phyloP scores from a whole-genome alignment of 2,329 filamentous ascomycete species.

The Fusarium sp. region DNA sequence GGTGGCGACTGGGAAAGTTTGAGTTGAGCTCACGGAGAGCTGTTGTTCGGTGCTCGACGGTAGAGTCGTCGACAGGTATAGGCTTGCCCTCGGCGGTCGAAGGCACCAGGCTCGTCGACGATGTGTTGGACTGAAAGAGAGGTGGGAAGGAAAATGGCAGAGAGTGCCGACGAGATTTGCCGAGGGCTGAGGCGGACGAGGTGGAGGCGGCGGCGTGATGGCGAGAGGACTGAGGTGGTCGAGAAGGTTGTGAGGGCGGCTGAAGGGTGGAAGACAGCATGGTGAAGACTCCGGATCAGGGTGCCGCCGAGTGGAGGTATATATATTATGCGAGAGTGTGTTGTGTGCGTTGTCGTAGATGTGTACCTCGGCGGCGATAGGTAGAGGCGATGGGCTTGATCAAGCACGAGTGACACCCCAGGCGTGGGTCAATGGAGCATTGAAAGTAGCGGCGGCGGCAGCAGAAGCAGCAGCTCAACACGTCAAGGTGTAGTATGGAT shows the following conservation, averaged over 20 bases:
- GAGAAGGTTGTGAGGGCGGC: slow-evolving; percentile 30
- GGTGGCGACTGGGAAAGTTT: slow-evolving; percentile 67
- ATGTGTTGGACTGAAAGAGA: slow-evolving; percentile 61
- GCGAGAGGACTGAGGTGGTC: slow-evolving; percentile 37
- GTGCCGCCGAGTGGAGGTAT: slow-evolving; percentile 29
- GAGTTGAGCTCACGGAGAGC: slow-evolving; percentile 70
- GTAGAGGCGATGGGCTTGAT: slow-evolving; percentile 18
- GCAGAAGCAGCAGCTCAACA: slow-evolving; percentile 27
- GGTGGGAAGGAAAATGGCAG: slow-evolving; percentile 63
- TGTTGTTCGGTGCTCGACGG: slow-evolving; percentile 67
- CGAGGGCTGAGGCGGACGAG: slow-evolving; percentile 35
- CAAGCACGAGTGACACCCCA: slow-evolving; percentile 32
- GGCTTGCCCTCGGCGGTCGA: slow-evolving; percentile 68
- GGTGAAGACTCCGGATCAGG: slow-evolving; percentile 13
- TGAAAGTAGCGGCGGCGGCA: slow-evolving; percentile 21
- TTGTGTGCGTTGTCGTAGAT: slow-evolving; percentile 23
- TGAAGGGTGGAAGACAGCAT: slow-evolving; percentile 35
- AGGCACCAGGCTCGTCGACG: slow-evolving; percentile 64
- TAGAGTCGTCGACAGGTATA: slow-evolving; percentile 67
- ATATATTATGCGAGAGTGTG: slow-evolving; percentile 27
- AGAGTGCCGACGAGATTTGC: slow-evolving; percentile 50
- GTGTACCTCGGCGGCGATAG: slow-evolving; percentile 16
- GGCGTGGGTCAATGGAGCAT: slow-evolving; percentile 42
- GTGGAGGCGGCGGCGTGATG: slow-evolving; percentile 41
- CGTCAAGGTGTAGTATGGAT: slow-evolving; percentile 30